These are phyloP conservation scores for Isabelozyma rhagii DNA, from an alignment of 805 yeast species.

Conservation along the genomic window DNA sequence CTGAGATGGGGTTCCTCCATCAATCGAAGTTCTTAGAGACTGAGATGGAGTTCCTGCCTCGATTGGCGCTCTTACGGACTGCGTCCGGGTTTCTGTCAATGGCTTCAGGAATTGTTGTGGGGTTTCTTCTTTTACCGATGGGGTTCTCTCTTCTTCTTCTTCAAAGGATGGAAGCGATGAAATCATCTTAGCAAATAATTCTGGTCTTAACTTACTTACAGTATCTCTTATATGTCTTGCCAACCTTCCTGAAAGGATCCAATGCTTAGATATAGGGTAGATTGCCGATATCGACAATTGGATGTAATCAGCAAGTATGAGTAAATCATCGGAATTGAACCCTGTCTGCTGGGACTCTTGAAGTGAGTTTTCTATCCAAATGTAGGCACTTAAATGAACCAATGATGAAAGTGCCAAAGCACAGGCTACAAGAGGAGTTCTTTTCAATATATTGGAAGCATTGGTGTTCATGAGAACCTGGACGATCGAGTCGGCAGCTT, in stretches of 20 bases:
- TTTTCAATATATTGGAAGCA: conserved; percentile 37
- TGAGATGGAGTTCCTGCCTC: no score
- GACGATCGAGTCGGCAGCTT: conserved; percentile 50
- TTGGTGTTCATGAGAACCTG: conserved; percentile 46
- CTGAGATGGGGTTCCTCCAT: no score
- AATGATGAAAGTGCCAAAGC: conserved; percentile 51
- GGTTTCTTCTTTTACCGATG: no score
- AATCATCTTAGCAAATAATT: conserved; percentile 34
- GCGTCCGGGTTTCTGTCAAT: no score
- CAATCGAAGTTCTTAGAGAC: no score
- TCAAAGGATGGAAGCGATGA: not conserved
- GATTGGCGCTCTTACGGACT: no score
- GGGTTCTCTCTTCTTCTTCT: no score
- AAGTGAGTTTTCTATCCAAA: conserved; percentile 47
- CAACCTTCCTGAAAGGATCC: conserved; percentile 48
- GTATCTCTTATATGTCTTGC: conserved; percentile 47
- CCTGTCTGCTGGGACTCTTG: conserved; percentile 1
- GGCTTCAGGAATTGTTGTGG: no score
- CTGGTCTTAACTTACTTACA: conserved; percentile 39
- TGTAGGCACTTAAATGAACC: conserved; percentile 50
- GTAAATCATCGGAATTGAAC: conserved; percentile 34
- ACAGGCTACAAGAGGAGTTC: conserved; percentile 54
- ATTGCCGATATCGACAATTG: conserved; percentile 48
- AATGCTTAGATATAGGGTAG: conserved; percentile 48
- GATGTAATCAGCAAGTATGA: conserved; percentile 45